A percentile compares a stretch with the other conserved stretches of the same genome.
Evolutionary conservation across 2,329 filamentous ascomycete species (phyloP).

Genomic region (Arthroderma sp.): DNA sequence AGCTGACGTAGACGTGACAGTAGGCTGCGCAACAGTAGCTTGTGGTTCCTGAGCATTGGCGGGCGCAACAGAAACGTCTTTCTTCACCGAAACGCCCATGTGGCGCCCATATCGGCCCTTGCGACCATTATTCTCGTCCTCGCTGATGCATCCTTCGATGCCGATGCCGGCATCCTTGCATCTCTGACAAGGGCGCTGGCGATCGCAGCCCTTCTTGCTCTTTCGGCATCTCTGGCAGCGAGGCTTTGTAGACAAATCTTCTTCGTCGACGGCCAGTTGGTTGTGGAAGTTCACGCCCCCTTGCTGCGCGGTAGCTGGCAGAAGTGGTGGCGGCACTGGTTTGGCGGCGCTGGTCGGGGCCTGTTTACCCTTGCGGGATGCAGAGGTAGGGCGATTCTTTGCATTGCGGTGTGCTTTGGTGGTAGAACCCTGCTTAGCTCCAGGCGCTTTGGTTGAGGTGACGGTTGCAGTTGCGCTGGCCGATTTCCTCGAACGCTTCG

Average conservation of each 20-base stretch:
- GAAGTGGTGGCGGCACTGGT: conserved; percentile 46
- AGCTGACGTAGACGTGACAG: conserved; percentile 22
- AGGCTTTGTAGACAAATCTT: conserved; percentile 87
- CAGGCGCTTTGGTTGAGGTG: conserved; percentile 19
- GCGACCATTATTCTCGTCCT: conserved; percentile 93
- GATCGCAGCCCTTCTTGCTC: conserved; percentile 98
- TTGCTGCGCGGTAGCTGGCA: conserved; percentile 42
- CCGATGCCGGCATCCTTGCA: conserved; percentile 94
- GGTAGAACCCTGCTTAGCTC: conserved; percentile 11
- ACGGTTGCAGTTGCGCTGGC: conserved; percentile 22
- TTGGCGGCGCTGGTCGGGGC: conserved; percentile 16
- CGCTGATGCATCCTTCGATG: conserved; percentile 86
- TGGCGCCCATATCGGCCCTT: conserved; percentile 77
- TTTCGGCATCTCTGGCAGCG: conserved; percentile 97
- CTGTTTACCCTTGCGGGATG: conserved; percentile 31
- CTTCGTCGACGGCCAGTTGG: conserved; percentile 57
- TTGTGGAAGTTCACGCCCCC: conserved; percentile 49
- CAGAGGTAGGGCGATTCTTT: conserved; percentile 17
- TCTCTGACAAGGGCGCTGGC: conserved; percentile 84
- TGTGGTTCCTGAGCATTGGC: conserved; percentile 44
- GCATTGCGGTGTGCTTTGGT: conserved; percentile 14
- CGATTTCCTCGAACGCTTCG: conserved; percentile 43
- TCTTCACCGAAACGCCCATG: conserved; percentile 57
- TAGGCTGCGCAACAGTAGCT: conserved; percentile 20
- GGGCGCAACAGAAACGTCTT: conserved; percentile 29